Evolutionary conservation across 108 stramenopile genomes (phyloP), one percentile per base, ranked within the genome.

Genomic region (Discostella stelligeroides): DNA sequence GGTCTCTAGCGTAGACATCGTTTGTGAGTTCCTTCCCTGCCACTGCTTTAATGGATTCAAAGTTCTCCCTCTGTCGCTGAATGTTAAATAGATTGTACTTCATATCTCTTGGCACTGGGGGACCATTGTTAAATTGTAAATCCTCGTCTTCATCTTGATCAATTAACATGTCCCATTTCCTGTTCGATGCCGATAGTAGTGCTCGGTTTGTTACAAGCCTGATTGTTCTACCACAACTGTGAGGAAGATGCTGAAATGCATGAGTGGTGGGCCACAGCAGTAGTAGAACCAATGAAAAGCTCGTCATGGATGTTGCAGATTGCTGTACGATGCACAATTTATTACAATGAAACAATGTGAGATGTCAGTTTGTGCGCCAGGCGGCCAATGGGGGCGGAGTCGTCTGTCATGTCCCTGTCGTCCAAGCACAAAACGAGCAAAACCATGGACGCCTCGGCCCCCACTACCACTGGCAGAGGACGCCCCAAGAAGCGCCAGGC

Each of bases 1-100:
- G 79, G 59, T 89, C 86, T 60, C 83, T 76, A 14, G 85, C 85
- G 61, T 94, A 94, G 0, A 94, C 78, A 66, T 94, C 93, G 60
- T 91, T 83, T 23, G 74, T 81, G 37, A 88, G 42, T 25, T 91
- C 90, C 51, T 70, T 75, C 7, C 88, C 92, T 14, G 78, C 87
- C 9, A 79, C 83, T 24, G 85, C 70, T 53, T 84, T 84, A 60
- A 94, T 88, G 13, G 77, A 83, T 9, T 78, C 63, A 71, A 83
- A 94, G 48, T 84, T 86, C 34, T 86, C 60, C 48, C 86, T 75
- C 45, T 86, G 84, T 17, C 89, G 79, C 58, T 79, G 60, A 15
- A 86, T 63, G 73, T 91, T 91, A 66, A 84, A 82, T 17, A 81
- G 58, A 20, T 66, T 80, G 73, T 94, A 94, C 34, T 79, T 81